A percentile compares a stretch with the other conserved stretches of the same genome.
phyloP scores from a whole-genome alignment of 768 basidiomycete genomes.

The Strobilomyces confusus region DNA sequence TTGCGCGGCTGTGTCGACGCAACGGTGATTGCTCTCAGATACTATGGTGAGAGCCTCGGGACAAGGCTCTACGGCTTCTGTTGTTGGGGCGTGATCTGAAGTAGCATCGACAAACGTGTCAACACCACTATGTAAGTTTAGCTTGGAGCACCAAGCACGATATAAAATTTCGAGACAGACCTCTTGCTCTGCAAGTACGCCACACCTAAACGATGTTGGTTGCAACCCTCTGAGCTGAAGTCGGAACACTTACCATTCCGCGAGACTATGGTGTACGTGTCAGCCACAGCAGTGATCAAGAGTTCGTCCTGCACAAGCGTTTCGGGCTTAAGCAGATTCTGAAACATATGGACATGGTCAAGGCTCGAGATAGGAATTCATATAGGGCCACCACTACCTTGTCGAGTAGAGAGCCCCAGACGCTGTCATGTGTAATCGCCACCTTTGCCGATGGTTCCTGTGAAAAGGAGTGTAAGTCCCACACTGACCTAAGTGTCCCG shows the following conservation, averaged over 20 bases:
- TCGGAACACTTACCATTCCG: conserved; percentile 10
- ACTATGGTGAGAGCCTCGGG: conserved; percentile 20
- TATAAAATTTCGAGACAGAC: conserved; percentile 2
- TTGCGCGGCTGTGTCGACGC: conserved; percentile 1
- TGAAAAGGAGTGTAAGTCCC: not conserved
- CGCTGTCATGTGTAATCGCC: conserved; percentile 23
- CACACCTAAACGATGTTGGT: conserved; percentile 16
- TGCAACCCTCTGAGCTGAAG: fast-evolving
- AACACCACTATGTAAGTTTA: conserved; percentile 1
- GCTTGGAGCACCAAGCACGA: not conserved
- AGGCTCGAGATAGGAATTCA: not conserved
- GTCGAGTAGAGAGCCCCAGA: conserved; percentile 19
- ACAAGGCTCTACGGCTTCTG: not conserved
- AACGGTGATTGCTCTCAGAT: conserved; percentile 22
- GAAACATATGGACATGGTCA: not conserved
- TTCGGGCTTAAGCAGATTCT: conserved; percentile 11
- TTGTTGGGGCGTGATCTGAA: not conserved
- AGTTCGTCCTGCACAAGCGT: conserved; percentile 10
- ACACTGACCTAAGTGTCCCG: not conserved
- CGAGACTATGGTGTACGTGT: conserved; percentile 7
- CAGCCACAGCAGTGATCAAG: conserved; percentile 9
- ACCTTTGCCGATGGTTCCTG: conserved; percentile 23
- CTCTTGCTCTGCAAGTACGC: conserved; percentile 14
- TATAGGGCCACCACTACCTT: conserved; percentile 3
- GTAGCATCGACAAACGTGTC: not conserved